These are phyloP conservation scores for Clonostachys byssicola DNA, from an alignment of 2,329 filamentous ascomycete genomes.

Conservation along the genomic window DNA sequence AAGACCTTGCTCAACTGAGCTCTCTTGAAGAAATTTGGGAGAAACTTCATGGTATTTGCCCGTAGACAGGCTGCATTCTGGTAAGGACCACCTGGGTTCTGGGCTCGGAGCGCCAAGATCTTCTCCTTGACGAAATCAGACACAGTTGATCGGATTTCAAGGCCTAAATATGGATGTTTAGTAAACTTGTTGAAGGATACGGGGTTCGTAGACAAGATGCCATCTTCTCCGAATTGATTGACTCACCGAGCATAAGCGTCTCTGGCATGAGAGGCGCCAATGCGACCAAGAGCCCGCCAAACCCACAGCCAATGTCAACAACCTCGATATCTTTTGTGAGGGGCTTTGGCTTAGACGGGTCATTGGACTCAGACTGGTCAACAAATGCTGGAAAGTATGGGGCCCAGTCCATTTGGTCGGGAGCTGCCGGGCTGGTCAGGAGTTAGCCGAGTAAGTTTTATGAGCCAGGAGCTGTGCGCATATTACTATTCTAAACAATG, in stretches of 20 bases:
- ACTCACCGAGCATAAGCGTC: slow-evolving; percentile 74
- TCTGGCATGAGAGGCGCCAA: slow-evolving; percentile 78
- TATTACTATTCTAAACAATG: slow-evolving; percentile 80
- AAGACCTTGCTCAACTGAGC: slow-evolving; percentile 86
- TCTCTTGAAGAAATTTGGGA: slow-evolving; percentile 93
- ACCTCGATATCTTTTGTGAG: slow-evolving; percentile 72
- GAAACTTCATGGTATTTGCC: slow-evolving; percentile 97
- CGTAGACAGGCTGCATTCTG: slow-evolving; percentile 87
- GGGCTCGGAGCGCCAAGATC: slow-evolving; percentile 73
- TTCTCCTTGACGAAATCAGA: slow-evolving; percentile 87
- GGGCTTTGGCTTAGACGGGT: slow-evolving; percentile 14
- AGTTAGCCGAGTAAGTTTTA: neutral
- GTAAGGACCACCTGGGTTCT: slow-evolving; percentile 57
- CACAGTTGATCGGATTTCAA: slow-evolving; percentile 90
- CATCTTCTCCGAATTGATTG: neutral
- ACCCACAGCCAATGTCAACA: slow-evolving; percentile 95
- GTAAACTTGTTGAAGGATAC: no score
- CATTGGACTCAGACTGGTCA: slow-evolving; percentile 24
- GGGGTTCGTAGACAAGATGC: no score
- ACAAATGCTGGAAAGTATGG: slow-evolving; percentile 74
- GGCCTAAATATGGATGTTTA: slow-evolving; percentile 44
- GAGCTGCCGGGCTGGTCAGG: slow-evolving; percentile 65
- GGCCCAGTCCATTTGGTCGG: slow-evolving; percentile 88
- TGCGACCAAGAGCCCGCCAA: slow-evolving; percentile 85
- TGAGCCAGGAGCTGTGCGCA: slow-evolving; percentile 17